These are phyloP conservation scores for Dryas integrifolia DNA, from an alignment of 331 rosid species.

Conservation along the genomic window DNA sequence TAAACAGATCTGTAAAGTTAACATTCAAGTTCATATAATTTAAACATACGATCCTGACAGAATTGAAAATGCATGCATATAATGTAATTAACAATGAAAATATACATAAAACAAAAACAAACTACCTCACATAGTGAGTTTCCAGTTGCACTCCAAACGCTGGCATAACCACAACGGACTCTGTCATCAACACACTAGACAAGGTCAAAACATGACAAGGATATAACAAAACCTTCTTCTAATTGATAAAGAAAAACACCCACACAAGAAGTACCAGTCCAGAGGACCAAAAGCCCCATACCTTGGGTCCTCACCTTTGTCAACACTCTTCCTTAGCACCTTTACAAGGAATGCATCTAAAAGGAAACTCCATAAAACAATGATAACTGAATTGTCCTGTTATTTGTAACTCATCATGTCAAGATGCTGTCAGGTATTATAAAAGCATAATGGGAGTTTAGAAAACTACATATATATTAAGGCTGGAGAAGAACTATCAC, in stretches of 20 bases:
- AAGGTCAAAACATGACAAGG: neutral
- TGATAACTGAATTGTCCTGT: constrained; percentile 52
- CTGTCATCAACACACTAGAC: constrained; percentile 34
- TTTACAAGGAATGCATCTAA: constrained; percentile 55
- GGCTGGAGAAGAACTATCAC: neutral
- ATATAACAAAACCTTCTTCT: constrained; percentile 1
- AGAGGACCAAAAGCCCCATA: constrained; percentile 20
- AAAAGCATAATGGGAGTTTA: neutral
- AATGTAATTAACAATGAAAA: neutral
- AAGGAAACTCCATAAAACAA: constrained; percentile 54
- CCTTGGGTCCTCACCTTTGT: constrained; percentile 53
- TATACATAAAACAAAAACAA: neutral
- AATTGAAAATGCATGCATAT: neutral
- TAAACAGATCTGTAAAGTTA: neutral
- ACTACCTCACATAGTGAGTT: constrained; percentile 67
- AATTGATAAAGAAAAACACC: neutral
- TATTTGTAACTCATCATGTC: constrained; percentile 1
- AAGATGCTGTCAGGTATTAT: constrained; percentile 1
- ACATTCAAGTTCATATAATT: neutral
- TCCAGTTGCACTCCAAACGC: constrained; percentile 95
- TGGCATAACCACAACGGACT: constrained; percentile 78
- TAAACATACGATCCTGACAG: neutral
- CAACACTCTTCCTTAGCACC: constrained; percentile 56
- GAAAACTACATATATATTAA: neutral
- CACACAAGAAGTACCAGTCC: constrained; percentile 13